phyloP scores from a whole-genome alignment of 2,329 filamentous ascomycete genomes.

The Canariomyces notabilis region DNA sequence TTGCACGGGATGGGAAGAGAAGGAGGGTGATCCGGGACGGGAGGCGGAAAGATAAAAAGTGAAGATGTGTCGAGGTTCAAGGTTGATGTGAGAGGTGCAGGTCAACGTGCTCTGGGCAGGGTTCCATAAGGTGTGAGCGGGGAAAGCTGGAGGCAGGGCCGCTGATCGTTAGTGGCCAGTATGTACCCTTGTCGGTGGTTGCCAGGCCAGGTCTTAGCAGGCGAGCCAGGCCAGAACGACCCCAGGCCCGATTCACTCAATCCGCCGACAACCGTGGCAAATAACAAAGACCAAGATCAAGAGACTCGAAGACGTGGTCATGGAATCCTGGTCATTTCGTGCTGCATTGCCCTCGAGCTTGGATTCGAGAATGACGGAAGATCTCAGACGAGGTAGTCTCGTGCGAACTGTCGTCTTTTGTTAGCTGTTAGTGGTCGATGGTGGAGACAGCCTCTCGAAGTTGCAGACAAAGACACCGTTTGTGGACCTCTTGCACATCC shows the following conservation, averaged over 20 bases:
- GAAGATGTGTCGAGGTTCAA: constrained; percentile 19
- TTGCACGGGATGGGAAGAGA: constrained; percentile 4
- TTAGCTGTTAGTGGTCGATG: constrained; percentile 5
- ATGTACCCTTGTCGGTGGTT: no score
- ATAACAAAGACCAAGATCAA: neutral
- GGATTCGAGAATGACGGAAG: constrained; percentile 1
- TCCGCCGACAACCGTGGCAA: constrained; percentile 21
- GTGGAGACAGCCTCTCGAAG: constrained; percentile 5
- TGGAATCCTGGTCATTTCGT: constrained; percentile 3
- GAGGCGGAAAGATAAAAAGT: constrained; percentile 13
- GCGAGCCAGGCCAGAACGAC: constrained; percentile 16
- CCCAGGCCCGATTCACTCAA: constrained; percentile 14
- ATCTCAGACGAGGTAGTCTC: constrained; percentile 5
- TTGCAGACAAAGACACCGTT: constrained; percentile 14
- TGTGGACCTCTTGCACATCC: constrained; percentile 9
- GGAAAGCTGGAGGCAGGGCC: constrained; percentile 24
- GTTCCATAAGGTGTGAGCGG: constrained; percentile 25
- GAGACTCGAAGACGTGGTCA: neutral
- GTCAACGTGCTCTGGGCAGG: constrained; percentile 17
- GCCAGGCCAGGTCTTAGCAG: constrained; percentile 17
- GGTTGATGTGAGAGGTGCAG: constrained; percentile 23
- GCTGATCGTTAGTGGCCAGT: constrained; percentile 25
- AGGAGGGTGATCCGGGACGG: neutral
- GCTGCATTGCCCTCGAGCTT: constrained; percentile 2
- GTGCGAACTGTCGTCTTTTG: constrained; percentile 14